A percentile compares a stretch with the other conserved stretches of the same genome.
Conservation (phyloP, 805 yeast genomes). For the Yarrowia bubula region DNA sequence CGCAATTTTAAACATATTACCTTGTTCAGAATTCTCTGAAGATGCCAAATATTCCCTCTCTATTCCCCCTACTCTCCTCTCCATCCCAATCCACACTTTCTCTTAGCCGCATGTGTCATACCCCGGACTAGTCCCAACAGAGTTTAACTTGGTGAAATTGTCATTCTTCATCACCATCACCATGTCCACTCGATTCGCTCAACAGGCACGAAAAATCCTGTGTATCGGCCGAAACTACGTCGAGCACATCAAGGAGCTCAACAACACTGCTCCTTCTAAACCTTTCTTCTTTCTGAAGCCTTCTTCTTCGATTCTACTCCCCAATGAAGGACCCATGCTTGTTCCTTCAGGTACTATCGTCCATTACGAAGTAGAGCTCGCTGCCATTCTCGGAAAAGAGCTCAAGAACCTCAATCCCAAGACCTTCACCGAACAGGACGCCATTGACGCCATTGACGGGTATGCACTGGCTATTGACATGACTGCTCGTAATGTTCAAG, state of each 20-base stretch:
- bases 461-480: slow-evolving; percentile 88
- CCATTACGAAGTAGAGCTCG: slow-evolving; percentile 94
- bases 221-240: slow-evolving; percentile 97
- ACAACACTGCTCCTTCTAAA: slow-evolving; percentile 73
- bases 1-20: too few relatives aligned
- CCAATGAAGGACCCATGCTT: slow-evolving; percentile 69
- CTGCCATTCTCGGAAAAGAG: slow-evolving; percentile 64
- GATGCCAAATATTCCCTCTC: too few relatives aligned
- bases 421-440: slow-evolving; percentile 60
- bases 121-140: not conserved
- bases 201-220: slow-evolving; percentile 55
- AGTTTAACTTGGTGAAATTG: not conserved
- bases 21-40: too few relatives aligned
- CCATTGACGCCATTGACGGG: slow-evolving; percentile 76
- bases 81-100: too few relatives aligned
- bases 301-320: slow-evolving; percentile 66
- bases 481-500: slow-evolving; percentile 95
- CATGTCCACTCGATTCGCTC: slow-evolving; percentile 28
- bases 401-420: slow-evolving; percentile 60
- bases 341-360: slow-evolving; percentile 77
- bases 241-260: slow-evolving; percentile 90
- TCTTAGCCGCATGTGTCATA: not conserved
- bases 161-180: not conserved
- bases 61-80: too few relatives aligned
- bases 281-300: slow-evolving; percentile 96